Conservation (phyloP, 73 alveolate genomes). For the Paramecium octaurelia region DNA sequence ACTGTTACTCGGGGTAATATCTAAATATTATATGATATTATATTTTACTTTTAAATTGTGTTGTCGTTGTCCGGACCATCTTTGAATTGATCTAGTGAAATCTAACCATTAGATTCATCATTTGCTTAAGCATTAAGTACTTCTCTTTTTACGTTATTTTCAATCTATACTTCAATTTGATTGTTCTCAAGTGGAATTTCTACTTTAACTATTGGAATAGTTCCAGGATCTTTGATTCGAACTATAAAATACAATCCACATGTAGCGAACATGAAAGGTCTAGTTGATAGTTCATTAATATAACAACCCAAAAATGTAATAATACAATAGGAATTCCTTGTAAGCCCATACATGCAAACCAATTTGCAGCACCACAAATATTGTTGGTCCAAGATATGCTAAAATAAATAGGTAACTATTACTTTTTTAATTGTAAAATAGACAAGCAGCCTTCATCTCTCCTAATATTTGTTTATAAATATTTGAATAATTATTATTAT, state of each 20-base stretch:
- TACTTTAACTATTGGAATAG: not conserved
- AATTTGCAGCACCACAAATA: not conserved
- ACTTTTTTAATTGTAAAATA: not conserved
- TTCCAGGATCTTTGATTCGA: conserved; percentile 13
- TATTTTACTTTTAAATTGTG: conserved; percentile 3
- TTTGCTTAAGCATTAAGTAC: conserved; percentile 14
- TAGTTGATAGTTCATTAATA: not conserved
- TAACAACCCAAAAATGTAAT: not conserved
- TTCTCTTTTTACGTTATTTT: conserved; percentile 35
- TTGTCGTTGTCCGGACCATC: not conserved
- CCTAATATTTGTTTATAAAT: not conserved
- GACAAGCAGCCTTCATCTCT: conserved; percentile 1
- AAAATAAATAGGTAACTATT: not conserved
- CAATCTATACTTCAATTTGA: not conserved
- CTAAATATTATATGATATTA: not conserved
- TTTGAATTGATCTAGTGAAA: conserved; percentile 26
- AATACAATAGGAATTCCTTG: not conserved
- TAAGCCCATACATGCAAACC: conserved; percentile 2
- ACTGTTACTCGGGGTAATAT: not conserved
- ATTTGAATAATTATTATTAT: not conserved
- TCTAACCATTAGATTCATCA: conserved; percentile 32
- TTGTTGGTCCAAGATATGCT: not conserved
- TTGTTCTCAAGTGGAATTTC: not conserved
- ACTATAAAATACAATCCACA: not conserved
- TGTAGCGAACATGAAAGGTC: not conserved